Percentiles rank a stretch among this genome's conserved stretches.
phyloP scores from a whole-genome alignment of 2,329 filamentous ascomycete species.

The Fusarium mangiferae region DNA sequence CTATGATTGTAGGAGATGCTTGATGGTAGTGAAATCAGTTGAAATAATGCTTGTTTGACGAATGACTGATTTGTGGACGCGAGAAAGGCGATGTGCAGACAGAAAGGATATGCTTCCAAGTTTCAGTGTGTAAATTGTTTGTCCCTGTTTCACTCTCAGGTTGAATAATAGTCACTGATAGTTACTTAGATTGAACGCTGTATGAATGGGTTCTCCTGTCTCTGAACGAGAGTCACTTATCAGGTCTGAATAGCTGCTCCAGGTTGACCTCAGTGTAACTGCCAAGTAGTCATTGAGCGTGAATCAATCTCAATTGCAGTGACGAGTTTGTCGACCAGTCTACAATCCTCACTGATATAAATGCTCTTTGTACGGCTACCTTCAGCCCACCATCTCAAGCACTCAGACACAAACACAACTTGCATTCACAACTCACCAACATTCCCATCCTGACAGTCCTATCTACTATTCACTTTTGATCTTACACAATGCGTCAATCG shows the following conservation, averaged over 20 bases:
- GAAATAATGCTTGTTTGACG: not conserved
- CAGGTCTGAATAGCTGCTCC: not conserved
- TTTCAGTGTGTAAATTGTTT: not conserved
- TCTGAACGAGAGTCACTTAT: not conserved
- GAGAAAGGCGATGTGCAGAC: not conserved
- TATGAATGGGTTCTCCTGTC: accelerated
- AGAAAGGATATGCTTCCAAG: accelerated
- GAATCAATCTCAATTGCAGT: not conserved
- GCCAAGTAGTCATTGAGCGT: not conserved
- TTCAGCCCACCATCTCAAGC: not conserved
- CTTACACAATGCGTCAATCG: not conserved
- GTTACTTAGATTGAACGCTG: accelerated
- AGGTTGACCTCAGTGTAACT: accelerated
- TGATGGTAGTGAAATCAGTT: accelerated
- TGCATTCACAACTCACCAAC: too few relatives aligned
- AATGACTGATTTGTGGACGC: not conserved
- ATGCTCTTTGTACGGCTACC: too few relatives aligned
- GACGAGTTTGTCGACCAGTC: not conserved
- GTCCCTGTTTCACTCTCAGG: not conserved
- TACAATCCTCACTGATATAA: not conserved
- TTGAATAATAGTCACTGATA: accelerated
- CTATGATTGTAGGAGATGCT: too few relatives aligned
- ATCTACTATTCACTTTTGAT: not conserved
- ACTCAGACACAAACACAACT: not conserved
- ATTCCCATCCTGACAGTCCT: not conserved